phyloP scores from a whole-genome alignment of 1,139 yeast genomes.

The Meyerozyma smithsonii region DNA sequence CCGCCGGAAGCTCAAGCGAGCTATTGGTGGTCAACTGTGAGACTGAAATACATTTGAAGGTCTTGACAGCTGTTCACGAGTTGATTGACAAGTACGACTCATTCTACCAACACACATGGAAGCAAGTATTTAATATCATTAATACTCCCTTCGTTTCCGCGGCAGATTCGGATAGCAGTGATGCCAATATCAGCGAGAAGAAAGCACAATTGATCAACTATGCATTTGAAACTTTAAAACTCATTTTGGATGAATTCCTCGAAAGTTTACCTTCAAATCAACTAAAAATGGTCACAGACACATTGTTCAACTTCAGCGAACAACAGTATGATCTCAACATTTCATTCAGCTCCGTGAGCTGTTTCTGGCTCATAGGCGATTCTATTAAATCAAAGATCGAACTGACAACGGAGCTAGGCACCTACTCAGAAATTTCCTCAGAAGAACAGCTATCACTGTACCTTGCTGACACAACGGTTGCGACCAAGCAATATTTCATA shows the following conservation, averaged over 20 bases:
- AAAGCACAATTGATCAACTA: conserved; percentile 48
- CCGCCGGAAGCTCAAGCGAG: conserved; percentile 37
- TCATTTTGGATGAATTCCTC: conserved; percentile 80
- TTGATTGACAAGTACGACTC: conserved; percentile 69
- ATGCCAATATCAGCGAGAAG: conserved; percentile 35
- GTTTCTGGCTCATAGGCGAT: conserved; percentile 89
- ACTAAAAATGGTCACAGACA: conserved; percentile 61
- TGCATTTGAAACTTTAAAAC: conserved; percentile 74
- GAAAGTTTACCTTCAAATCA: conserved; percentile 62
- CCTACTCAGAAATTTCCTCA: conserved; percentile 7
- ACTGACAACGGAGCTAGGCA: conserved; percentile 5
- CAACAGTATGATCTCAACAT: conserved; percentile 76
- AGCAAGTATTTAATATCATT: conserved; percentile 60
- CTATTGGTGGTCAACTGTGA: conserved; percentile 47
- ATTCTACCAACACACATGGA: conserved; percentile 62
- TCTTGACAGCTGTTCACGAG: conserved; percentile 59
- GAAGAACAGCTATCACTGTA: conserved; percentile 4
- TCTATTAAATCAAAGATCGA: conserved; percentile 40
- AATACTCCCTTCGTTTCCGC: conserved; percentile 57
- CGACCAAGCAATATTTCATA: conserved; percentile 12
- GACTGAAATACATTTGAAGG: conserved; percentile 60
- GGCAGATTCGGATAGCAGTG: conserved; percentile 17
- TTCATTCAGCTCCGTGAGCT: conserved; percentile 85
- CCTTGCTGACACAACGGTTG: conserved; percentile 15
- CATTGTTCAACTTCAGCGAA: conserved; percentile 63